Evolutionary conservation across 169 alveolate genomes (phyloP).

Genomic region (Plasmodium gaboni): DNA sequence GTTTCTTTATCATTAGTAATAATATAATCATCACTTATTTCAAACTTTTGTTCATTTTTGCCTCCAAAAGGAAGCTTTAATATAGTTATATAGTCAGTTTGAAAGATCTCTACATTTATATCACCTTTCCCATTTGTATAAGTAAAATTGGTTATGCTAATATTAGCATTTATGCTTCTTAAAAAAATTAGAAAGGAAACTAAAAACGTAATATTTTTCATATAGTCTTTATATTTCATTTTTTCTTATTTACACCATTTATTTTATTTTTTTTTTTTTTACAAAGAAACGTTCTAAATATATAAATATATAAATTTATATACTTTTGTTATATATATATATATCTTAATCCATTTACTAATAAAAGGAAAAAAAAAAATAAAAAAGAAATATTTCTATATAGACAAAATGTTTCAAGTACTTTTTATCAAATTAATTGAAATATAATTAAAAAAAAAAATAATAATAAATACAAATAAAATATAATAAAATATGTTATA

Average conservation of each 20-base stretch:
- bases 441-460: too few relatives aligned
- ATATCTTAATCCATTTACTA: neutral
- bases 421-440: too few relatives aligned
- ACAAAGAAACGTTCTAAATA: conserved; percentile 7
- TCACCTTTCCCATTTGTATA: conserved; percentile 14
- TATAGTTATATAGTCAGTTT: conserved; percentile 48
- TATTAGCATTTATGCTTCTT: conserved; percentile 37
- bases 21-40: conserved; percentile 34
- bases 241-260: conserved; percentile 10
- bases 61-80: conserved; percentile 29
- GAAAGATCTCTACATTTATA: conserved; percentile 19
- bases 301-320: neutral
- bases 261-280: conserved; percentile 6
- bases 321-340: neutral
- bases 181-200: conserved; percentile 27
- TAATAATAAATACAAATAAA: too few relatives aligned
- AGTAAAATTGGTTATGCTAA: conserved; percentile 34
- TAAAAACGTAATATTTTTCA: conserved; percentile 7
- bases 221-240: conserved; percentile 22
- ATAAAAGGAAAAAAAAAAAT: too few relatives aligned
- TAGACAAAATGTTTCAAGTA: too few relatives aligned
- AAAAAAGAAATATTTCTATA: too few relatives aligned
- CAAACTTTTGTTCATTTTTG: conserved; percentile 1
- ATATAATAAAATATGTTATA: too few relatives aligned
- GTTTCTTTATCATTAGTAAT: conserved; percentile 20